A percentile compares a stretch with the other conserved stretches of the same genome.
These are phyloP conservation scores for Silene vulgaris DNA, from an alignment of 179 eudicot species.

Conservation along the genomic window DNA sequence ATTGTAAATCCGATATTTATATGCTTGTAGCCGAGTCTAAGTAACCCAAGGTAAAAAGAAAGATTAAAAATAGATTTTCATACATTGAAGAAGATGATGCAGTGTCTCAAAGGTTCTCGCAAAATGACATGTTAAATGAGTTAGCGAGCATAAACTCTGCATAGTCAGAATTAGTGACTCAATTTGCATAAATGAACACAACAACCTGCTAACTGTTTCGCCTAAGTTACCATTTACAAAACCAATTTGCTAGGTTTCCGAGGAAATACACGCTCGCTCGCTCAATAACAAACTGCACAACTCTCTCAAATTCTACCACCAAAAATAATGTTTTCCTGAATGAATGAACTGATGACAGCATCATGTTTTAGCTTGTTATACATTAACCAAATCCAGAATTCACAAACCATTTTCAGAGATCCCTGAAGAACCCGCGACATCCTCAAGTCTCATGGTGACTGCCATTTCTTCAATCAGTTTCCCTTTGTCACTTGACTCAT, in stretches of 20 bases:
- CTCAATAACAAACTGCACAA: constrained; percentile 24
- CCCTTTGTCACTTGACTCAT: constrained; percentile 50
- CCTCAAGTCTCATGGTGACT: constrained; percentile 39
- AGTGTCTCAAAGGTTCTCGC: neutral
- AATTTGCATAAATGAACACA: constrained; percentile 21
- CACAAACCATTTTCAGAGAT: constrained; percentile 39
- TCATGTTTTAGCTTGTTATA: constrained; percentile 11
- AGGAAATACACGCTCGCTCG: constrained; percentile 14
- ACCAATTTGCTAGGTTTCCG: constrained; percentile 16
- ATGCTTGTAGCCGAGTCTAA: too few relatives aligned
- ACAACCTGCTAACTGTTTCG: constrained; percentile 10
- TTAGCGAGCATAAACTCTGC: neutral
- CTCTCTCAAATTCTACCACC: constrained; percentile 19
- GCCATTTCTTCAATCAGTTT: constrained; percentile 42
- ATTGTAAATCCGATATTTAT: too few relatives aligned
- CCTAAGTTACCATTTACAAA: constrained; percentile 25
- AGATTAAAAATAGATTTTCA: neutral
- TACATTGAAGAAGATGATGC: neutral
- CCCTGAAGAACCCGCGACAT: constrained; percentile 62
- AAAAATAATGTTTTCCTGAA: constrained; percentile 16
- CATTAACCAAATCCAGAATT: constrained; percentile 16
- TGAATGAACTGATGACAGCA: constrained; percentile 17
- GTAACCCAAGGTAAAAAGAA: too few relatives aligned
- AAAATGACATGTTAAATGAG: neutral
- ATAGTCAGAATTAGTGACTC: neutral